phyloP scores from a whole-genome alignment of 73 alveolate species.

The Paraurostyla sp. region DNA sequence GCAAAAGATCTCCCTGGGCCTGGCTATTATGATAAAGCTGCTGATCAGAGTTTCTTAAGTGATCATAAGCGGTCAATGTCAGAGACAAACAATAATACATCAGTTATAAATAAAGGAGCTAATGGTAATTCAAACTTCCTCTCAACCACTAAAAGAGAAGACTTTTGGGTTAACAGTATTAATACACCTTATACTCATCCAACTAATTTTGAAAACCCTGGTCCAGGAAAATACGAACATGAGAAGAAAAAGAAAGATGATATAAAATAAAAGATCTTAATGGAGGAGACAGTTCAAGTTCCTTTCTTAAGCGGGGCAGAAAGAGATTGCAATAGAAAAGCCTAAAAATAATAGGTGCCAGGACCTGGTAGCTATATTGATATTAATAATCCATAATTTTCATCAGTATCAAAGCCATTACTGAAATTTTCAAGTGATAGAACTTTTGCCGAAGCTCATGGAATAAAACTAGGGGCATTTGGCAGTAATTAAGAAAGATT shows the following conservation, averaged over 20 bases:
- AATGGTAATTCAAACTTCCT: slow-evolving; percentile 26
- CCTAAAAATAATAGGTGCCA: slow-evolving; percentile 29
- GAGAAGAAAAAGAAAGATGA: slow-evolving; percentile 69
- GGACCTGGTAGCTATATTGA: slow-evolving; percentile 80
- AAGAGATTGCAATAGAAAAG: slow-evolving; percentile 58
- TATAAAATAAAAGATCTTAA: slow-evolving; percentile 19
- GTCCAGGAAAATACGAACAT: slow-evolving; percentile 74
- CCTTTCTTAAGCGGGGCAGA: slow-evolving; percentile 35
- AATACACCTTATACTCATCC: slow-evolving; percentile 72
- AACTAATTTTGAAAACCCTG: slow-evolving; percentile 29
- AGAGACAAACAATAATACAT: neutral
- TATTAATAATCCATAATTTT: slow-evolving; percentile 54
- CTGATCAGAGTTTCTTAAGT: neutral
- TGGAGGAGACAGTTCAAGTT: slow-evolving; percentile 47
- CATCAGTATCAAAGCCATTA: slow-evolving; percentile 48
- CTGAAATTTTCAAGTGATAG: slow-evolving; percentile 58
- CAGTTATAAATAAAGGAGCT: neutral
- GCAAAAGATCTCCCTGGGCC: slow-evolving; percentile 70
- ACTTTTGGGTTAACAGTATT: slow-evolving; percentile 67
- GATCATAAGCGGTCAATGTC: slow-evolving; percentile 46
- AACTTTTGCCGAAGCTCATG: slow-evolving; percentile 54
- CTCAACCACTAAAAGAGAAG: slow-evolving; percentile 71
- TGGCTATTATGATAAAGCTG: slow-evolving; percentile 61
- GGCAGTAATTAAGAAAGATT: slow-evolving; percentile 59
- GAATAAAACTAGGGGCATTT: slow-evolving; percentile 56